Base-by-base conservation (phyloP, 2,329 filamentous ascomycete genomes). In the Ramichloridium luteum region DNA sequence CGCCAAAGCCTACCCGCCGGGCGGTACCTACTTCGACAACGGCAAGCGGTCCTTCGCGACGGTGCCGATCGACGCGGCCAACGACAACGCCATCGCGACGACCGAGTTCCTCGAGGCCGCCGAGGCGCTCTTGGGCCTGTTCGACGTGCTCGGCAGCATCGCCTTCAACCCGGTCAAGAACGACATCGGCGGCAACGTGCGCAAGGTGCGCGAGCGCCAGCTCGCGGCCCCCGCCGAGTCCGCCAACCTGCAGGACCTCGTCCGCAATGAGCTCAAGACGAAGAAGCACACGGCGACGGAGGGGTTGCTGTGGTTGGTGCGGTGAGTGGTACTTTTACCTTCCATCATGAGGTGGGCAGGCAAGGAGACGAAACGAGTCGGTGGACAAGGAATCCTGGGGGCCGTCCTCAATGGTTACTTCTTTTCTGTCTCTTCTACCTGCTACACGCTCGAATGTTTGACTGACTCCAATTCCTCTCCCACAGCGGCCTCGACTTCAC, bases 401-500 rank as follows among this genome's bases (percentile, higher is more conserved):
- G n/a, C n/a, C n/a, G n/a, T n/a, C n/a, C n/a, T n/a, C n/a, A n/a
- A n/a, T n/a, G n/a, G n/a, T n/a, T n/a, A n/a, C n/a, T n/a, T n/a
- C n/a, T n/a, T n/a, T n/a, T n/a, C n/a, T n/a, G n/a, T n/a, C n/a
- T n/a, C n/a, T n/a, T n/a, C n/a, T n/a, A n/a, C n/a, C n/a, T n/a
- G n/a, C n/a, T n/a, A n/a, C 22, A 36, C 27, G 16, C 23, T 25
- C 25, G 25, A 5, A 25, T 13, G 5, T 28, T 13, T 1, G 9
- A n/a, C 16, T 32, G 14, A 27, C 27, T 28, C 28, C 14, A 18
- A 25, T 28, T 44, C 28, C 40, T 34, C 31, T 32, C 5, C 2
- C 3, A 17, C 48, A 93, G 86, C 40, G 90, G 80, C 38, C 80
- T 96, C 52, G 84, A 94, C 54, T 98, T 98, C 66, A 96, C 88